Percentiles rank a stretch among this genome's conserved stretches.
Conservation (phyloP, 768 basidiomycete genomes). For the Trametes villosa region DNA sequence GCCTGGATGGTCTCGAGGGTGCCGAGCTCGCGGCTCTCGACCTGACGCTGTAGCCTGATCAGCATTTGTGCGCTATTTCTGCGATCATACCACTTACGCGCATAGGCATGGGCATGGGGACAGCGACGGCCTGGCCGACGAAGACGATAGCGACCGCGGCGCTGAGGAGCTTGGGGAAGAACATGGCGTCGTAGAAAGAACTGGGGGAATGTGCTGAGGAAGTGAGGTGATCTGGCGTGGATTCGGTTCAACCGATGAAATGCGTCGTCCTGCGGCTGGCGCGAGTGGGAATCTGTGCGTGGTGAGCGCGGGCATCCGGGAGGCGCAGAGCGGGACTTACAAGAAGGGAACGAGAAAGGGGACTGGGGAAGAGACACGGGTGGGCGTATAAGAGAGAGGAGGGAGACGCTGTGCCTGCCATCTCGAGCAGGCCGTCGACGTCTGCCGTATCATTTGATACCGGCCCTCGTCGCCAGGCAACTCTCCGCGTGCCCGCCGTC, state of each 20-base stretch:
- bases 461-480: slow-evolving; percentile 16
- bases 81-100: slow-evolving; percentile 35
- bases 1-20: slow-evolving; percentile 48
- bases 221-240: slow-evolving; percentile 26
- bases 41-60: slow-evolving; percentile 21
- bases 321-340: slow-evolving; percentile 21
- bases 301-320: not conserved
- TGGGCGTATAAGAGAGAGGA: slow-evolving; percentile 27
- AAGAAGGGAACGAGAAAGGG: slow-evolving; percentile 29
- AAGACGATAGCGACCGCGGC: slow-evolving; percentile 47
- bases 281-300: slow-evolving; percentile 23
- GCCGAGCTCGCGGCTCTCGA: slow-evolving; percentile 35
- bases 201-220: slow-evolving; percentile 29
- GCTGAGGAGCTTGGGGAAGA: slow-evolving; percentile 45
- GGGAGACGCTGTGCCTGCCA: slow-evolving; percentile 13
- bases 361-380: slow-evolving; percentile 19
- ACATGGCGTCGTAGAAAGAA: slow-evolving; percentile 44
- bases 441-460: slow-evolving; percentile 19
- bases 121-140: slow-evolving; percentile 46
- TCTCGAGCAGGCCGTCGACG: not conserved
- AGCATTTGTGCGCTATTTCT: not conserved
- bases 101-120: slow-evolving; percentile 47
- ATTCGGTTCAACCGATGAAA: slow-evolving; percentile 35
- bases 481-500: not conserved
- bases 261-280: slow-evolving; percentile 41